Conservation (phyloP, 2,329 filamentous ascomycete species). For the Fusarium newnesense region DNA sequence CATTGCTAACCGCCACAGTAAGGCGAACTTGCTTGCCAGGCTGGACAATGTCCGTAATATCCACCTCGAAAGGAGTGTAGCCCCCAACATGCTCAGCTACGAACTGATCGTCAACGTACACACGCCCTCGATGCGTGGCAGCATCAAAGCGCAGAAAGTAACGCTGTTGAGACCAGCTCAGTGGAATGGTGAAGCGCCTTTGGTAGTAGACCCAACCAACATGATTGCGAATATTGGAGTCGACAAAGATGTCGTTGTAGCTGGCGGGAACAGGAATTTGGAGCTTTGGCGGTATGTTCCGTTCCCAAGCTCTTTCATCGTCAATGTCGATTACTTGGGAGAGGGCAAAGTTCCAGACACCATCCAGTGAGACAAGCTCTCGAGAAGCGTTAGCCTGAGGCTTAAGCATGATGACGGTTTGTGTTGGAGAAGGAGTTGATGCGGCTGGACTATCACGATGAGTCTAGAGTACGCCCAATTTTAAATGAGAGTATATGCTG, state of each 20-base stretch:
- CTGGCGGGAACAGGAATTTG: not conserved
- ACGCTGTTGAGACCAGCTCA: not conserved
- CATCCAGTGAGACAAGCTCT: not conserved
- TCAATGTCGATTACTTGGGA: not conserved
- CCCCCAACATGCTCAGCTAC: not conserved
- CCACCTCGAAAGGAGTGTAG: not conserved
- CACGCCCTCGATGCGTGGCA: not conserved
- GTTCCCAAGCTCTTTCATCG: not conserved
- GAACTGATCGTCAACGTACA: not conserved
- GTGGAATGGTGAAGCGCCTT: not conserved
- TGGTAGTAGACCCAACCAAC: not conserved
- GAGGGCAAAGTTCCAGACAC: not conserved
- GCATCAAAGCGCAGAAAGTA: not conserved
- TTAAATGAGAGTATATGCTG: not conserved
- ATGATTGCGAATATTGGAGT: not conserved
- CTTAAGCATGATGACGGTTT: not conserved
- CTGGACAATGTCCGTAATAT: not conserved
- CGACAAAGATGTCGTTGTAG: not conserved
- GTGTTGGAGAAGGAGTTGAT: not conserved
- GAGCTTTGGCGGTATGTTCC: not conserved
- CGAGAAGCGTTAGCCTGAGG: not conserved
- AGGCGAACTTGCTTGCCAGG: not conserved
- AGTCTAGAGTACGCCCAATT: accelerated
- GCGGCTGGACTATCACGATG: not conserved
- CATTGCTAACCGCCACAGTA: not conserved